These are phyloP conservation scores for Choricystis sp. DNA, from an alignment of 139 green algal species.

Conservation along the genomic window DNA sequence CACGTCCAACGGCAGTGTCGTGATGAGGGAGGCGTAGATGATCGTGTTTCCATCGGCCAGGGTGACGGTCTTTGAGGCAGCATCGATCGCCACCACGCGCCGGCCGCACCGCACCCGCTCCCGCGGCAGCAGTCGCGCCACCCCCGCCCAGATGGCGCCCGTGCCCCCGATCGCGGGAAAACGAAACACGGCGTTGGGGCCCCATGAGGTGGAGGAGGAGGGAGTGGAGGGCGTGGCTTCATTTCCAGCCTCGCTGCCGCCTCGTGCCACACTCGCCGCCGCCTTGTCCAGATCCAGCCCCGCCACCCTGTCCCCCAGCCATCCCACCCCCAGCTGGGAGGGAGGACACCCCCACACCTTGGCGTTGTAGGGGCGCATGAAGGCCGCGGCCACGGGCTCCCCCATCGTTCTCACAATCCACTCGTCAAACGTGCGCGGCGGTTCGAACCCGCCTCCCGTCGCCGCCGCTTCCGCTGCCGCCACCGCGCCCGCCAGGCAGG, in stretches of 20 bases:
- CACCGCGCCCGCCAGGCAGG: slow-evolving; percentile 66
- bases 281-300: slow-evolving; percentile 68
- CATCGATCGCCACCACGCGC: slow-evolving; percentile 47
- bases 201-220: no score
- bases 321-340: slow-evolving; percentile 75
- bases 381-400: slow-evolving; percentile 70
- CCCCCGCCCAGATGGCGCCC: slow-evolving; percentile 74
- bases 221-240: no score
- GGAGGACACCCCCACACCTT: slow-evolving; percentile 71
- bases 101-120: slow-evolving; percentile 47
- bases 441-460: slow-evolving; percentile 7
- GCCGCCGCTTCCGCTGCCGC: slow-evolving; percentile 53
- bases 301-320: slow-evolving; percentile 82
- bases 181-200: slow-evolving; percentile 77
- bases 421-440: slow-evolving; percentile 79
- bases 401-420: slow-evolving; percentile 84
- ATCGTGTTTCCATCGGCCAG: slow-evolving; percentile 27
- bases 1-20: slow-evolving; percentile 66
- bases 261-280: slow-evolving; percentile 70
- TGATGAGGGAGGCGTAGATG: slow-evolving; percentile 47
- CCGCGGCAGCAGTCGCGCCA: slow-evolving; percentile 56
- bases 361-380: slow-evolving; percentile 95
- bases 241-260: slow-evolving; percentile 71
- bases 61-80: slow-evolving; percentile 35
- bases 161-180: slow-evolving; percentile 74